phyloP scores from a whole-genome alignment of 495 filamentous ascomycete species.

The Podospora pseudocomata region DNA sequence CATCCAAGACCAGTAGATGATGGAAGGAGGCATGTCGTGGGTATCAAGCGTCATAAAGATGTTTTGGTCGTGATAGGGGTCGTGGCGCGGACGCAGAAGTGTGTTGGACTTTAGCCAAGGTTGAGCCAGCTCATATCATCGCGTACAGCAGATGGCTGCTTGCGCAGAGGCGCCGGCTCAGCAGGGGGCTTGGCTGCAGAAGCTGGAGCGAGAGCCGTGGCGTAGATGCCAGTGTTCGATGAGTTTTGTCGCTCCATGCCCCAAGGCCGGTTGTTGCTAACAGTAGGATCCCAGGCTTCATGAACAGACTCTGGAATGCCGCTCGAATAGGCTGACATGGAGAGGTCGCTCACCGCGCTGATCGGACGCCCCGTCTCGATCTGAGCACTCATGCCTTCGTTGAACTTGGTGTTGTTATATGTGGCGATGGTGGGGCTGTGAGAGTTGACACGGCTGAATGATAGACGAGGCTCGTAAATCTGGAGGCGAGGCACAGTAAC shows the following conservation, averaged over 20 bases:
- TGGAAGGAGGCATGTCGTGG: background rate
- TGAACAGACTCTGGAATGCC: conserved; percentile 53
- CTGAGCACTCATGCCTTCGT: conserved; percentile 57
- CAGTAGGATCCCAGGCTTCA: conserved; percentile 50
- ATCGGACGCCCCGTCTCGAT: conserved; percentile 54
- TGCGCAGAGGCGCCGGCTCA: conserved; percentile 28
- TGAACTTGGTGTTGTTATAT: conserved; percentile 41
- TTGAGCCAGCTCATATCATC: conserved; percentile 79
- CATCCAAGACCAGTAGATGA: background rate
- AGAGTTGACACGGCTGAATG: conserved; percentile 57
- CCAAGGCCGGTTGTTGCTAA: conserved; percentile 38
- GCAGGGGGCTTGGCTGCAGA: conserved; percentile 31
- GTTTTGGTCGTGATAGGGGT: background rate
- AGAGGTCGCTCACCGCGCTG: conserved; percentile 45
- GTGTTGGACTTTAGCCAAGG: conserved; percentile 38
- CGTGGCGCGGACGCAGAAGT: background rate
- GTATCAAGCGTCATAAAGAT: background rate
- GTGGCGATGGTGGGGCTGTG: conserved; percentile 66
- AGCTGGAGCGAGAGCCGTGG: conserved; percentile 37
- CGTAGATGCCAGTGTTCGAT: conserved; percentile 50
- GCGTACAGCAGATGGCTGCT: conserved; percentile 18
- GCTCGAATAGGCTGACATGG: conserved; percentile 56
- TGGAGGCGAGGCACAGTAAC: conserved; percentile 53
- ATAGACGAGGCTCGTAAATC: conserved; percentile 45
- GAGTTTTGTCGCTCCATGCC: conserved; percentile 48